phyloP scores from a whole-genome alignment of 1,284 basidiomycete genomes.

The Boletus sp. region DNA sequence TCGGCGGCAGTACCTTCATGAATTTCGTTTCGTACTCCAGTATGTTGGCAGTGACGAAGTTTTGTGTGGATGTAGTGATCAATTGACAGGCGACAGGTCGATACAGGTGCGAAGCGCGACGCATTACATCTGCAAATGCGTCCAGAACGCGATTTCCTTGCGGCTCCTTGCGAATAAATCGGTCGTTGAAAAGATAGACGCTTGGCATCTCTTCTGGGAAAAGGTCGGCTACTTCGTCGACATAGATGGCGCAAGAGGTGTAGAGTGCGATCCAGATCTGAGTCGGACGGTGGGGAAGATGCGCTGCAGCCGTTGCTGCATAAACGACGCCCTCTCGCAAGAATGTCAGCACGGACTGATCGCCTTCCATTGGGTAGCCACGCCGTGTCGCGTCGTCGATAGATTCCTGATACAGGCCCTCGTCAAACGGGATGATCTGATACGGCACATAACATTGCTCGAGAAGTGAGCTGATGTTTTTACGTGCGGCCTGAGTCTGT shows the following conservation, averaged over 20 bases:
- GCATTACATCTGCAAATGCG: slow-evolving; percentile 27
- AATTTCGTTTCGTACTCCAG: slow-evolving; percentile 30
- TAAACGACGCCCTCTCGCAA: slow-evolving; percentile 20
- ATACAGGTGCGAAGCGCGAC: slow-evolving; percentile 19
- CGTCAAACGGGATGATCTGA: slow-evolving; percentile 14
- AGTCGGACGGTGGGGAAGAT: slow-evolving; percentile 12
- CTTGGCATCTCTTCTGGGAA: slow-evolving; percentile 18
- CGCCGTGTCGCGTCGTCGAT: slow-evolving; percentile 11
- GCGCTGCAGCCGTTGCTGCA: slow-evolving; percentile 13
- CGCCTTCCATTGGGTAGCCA: slow-evolving; percentile 20
- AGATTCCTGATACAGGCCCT: slow-evolving; percentile 18
- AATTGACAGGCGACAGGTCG: slow-evolving; percentile 22
- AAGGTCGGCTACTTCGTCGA: slow-evolving; percentile 29
- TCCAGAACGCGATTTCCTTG: slow-evolving; percentile 29
- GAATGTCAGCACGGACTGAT: slow-evolving; percentile 14
- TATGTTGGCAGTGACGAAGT: slow-evolving; percentile 25
- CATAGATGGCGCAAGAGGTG: slow-evolving; percentile 27
- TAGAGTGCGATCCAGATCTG: slow-evolving; percentile 33
- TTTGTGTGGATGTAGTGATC: slow-evolving; percentile 28
- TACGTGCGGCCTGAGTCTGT: slow-evolving; percentile 12
- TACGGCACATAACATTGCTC: slow-evolving; percentile 17
- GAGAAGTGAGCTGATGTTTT: slow-evolving; percentile 19
- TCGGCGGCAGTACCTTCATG: slow-evolving; percentile 15
- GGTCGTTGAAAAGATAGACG: slow-evolving; percentile 28
- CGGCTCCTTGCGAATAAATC: slow-evolving; percentile 19